Conservation (phyloP, 1,284 basidiomycete species). For the Heterobasidion annosum region DNA sequence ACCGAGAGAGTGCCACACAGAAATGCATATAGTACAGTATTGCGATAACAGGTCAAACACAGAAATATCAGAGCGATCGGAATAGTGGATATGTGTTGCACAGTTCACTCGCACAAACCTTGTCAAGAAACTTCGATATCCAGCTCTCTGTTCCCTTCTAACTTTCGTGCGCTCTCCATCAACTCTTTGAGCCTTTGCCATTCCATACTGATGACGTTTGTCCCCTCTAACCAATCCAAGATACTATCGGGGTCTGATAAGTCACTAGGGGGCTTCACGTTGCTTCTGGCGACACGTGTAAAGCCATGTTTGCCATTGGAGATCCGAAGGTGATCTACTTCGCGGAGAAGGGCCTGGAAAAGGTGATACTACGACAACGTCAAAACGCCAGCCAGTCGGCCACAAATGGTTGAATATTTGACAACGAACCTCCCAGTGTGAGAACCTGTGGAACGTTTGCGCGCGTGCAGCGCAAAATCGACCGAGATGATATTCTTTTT, state of each 20-base stretch:
- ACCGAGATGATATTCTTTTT: slow-evolving; percentile 46
- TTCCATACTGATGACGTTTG: slow-evolving; percentile 56
- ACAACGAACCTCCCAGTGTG: slow-evolving; percentile 74
- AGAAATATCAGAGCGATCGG: neutral
- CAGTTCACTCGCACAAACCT: neutral
- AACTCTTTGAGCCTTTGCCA: slow-evolving; percentile 61
- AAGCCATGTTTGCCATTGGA: slow-evolving; percentile 30
- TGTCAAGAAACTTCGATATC: slow-evolving; percentile 17
- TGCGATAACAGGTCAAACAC: too few relatives aligned
- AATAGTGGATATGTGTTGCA: neutral
- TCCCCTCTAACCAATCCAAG: slow-evolving; percentile 74
- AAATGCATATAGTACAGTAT: too few relatives aligned
- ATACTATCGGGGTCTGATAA: slow-evolving; percentile 64
- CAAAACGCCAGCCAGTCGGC: neutral
- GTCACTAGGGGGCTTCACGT: slow-evolving; percentile 51
- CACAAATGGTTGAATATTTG: neutral
- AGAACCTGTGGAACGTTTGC: slow-evolving; percentile 63
- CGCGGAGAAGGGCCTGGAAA: slow-evolving; percentile 42
- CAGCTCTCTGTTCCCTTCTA: slow-evolving; percentile 47
- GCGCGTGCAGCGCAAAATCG: slow-evolving; percentile 69
- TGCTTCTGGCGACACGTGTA: slow-evolving; percentile 45
- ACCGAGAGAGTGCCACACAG: too few relatives aligned
- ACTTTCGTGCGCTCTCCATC: slow-evolving; percentile 60
- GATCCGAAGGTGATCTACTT: slow-evolving; percentile 43
- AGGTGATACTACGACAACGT: slow-evolving; percentile 38